Conservation (phyloP, 306 rosid species). For the Arachis stenosperma region DNA sequence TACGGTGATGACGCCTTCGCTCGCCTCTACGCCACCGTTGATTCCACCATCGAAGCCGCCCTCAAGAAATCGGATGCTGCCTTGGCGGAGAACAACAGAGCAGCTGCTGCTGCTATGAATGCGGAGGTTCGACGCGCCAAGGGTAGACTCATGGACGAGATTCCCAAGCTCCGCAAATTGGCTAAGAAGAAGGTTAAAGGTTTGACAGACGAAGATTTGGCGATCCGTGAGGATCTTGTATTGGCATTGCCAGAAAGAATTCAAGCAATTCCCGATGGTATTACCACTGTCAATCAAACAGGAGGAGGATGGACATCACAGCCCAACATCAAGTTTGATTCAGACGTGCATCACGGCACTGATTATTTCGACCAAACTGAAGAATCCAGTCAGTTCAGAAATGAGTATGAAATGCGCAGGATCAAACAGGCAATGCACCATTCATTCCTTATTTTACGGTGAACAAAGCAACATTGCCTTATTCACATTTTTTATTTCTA, state of each 20-base stretch:
- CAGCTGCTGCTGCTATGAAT: conserved; percentile 49
- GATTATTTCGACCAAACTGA: conserved; percentile 65
- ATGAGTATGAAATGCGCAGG: conserved; percentile 86
- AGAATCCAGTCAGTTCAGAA: conserved; percentile 74
- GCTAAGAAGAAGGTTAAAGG: conserved; percentile 83
- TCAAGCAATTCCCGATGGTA: conserved; percentile 80
- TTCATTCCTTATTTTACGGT: conserved; percentile 33
- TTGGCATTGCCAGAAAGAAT: conserved; percentile 75
- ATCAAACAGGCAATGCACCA: conserved; percentile 71
- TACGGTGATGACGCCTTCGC: conserved; percentile 75
- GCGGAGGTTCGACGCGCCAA: conserved; percentile 58
- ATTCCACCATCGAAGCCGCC: conserved; percentile 55
- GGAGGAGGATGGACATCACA: conserved; percentile 50
- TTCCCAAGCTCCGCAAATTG: conserved; percentile 73
- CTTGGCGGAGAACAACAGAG: conserved; percentile 42
- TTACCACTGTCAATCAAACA: conserved; percentile 46
- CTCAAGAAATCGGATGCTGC: conserved; percentile 53
- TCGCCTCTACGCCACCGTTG: conserved; percentile 55
- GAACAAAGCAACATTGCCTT: neutral
- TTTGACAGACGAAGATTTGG: conserved; percentile 66
- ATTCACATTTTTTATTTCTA: conserved; percentile 29
- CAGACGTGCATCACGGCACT: conserved; percentile 53
- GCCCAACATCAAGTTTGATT: conserved; percentile 66
- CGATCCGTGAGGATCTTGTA: conserved; percentile 63
- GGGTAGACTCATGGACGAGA: conserved; percentile 75